Base-by-base conservation (phyloP, 345 rosid genomes). In the Camelina laxa region DNA sequence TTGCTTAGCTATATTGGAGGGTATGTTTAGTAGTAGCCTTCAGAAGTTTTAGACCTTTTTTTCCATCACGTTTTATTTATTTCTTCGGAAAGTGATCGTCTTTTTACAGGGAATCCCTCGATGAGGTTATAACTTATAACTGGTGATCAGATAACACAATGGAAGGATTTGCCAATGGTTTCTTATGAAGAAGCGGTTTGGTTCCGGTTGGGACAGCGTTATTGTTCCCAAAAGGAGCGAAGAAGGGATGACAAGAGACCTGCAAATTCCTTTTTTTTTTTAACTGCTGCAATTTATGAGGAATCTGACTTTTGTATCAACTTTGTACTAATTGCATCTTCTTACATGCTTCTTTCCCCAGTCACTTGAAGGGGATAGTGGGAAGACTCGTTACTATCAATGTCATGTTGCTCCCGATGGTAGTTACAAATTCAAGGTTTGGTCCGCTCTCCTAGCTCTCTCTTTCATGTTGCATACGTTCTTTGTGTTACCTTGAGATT, bases 361-460 rank as follows among this genome's bases (percentile, higher is more conserved):
- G 96, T 15, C 39, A 11, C 63, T 33, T 59, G 45, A 77, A 39
- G 80, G 90, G 91, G 91, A 84, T 81, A 71, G 86, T 6, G 86
- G 80, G 16, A 82, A 56, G 54, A 80, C 92, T 0, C 82, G 74
- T 45, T 15, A 70, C 36, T 90, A 88, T 59, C 87, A 80, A 1
- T 90, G 96, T 60, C 77, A 90, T 70, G 88, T 88, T 59, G 76
- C 80, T 67, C 13, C 53, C 1, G 36, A 79, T 66, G 83, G 89
- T 10, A 83, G 57, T 64, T 81, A 12, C 67, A 81, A 70, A 63
- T 91, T 88, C 79, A 88, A 85, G 90, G 91, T 87, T 75, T 47
- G 54, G 65, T 33, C 9, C 9, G 36, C 0, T 33, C 36, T 33
- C 36, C 9, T 6, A 7, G 2, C 36, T 7, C 36, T 33, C 2